Base-by-base conservation (phyloP, 768 basidiomycete species). In the Mycena amicta region DNA sequence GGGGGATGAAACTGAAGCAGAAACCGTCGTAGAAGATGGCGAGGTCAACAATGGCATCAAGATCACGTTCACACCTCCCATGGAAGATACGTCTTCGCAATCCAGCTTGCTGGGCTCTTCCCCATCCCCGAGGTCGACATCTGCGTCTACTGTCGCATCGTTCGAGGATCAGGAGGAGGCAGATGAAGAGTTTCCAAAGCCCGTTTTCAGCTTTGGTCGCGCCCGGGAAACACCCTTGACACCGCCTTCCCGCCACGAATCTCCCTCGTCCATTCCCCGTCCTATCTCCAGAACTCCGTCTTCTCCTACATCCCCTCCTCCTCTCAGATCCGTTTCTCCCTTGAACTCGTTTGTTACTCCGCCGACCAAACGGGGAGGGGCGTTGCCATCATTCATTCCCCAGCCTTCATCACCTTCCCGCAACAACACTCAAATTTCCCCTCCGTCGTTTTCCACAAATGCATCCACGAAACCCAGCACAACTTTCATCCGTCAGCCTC, bases 51-150 rank as follows among this genome's bases (percentile, higher is more conserved):
- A 37, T 26, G 90, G 90, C 4, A 89, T 92, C 67, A 84, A 80
- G 60, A 90, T 92, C 64, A 88, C 80, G 3, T 90, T 92, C 60
- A 84, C 83, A 3, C 82, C 86, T 20, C 86, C 90, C n/a, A 73
- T 68, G 22, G 68, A 74, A 58, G 67, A 67, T n/a, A 5, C 28
- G n/a, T 53, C 29, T 60, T 62, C 57, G 29, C 63, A 28, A 56
- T 58, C 41, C 50, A 72, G 70, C 40, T 61, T 64, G 41, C 37
- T 53, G 50, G 53, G 46, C 30, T 60, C 66, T 12, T 52, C 56
- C 12, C 51, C 60, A 16, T 50, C 61, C 15, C 55, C 60, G 15
- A 62, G 43, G 46, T 57, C 33, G 25, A 58, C 59, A 40, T 50
- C 63, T 3, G 59, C 54, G 3, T 54, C 54, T 27, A 57, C 60